Evolutionary conservation across 23 red algal genomes (phyloP).

Genomic region (Gracilaria gracilis): DNA sequence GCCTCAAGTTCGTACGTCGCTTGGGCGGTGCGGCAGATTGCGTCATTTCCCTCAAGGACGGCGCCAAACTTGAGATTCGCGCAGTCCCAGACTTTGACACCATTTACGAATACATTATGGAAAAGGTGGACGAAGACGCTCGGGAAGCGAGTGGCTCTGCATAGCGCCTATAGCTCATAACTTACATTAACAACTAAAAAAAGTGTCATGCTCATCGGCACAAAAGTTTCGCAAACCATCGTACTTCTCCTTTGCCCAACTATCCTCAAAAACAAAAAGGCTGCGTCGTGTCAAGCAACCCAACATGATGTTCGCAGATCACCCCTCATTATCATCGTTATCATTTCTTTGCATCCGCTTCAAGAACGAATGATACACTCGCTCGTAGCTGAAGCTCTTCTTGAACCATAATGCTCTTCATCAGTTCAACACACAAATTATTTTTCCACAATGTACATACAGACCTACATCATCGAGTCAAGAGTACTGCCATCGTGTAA

Average conservation of each 20-base stretch:
- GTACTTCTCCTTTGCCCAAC: too few relatives aligned
- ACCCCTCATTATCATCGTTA: not conserved
- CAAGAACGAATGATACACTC: not conserved
- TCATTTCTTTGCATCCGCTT: not conserved
- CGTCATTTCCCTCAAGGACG: slow-evolving; percentile 88
- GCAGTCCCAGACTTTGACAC: slow-evolving; percentile 72
- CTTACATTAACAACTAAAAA: slow-evolving; percentile 1
- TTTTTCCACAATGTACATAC: not conserved
- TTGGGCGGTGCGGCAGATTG: slow-evolving; percentile 88
- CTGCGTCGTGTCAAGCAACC: not conserved
- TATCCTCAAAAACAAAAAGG: too few relatives aligned
- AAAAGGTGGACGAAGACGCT: slow-evolving; percentile 70
- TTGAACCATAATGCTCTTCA: too few relatives aligned
- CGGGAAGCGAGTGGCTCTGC: slow-evolving; percentile 69
- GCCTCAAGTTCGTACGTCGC: slow-evolving; percentile 86
- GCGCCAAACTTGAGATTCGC: slow-evolving; percentile 88
- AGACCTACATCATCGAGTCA: not conserved
- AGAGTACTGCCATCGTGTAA: not conserved
- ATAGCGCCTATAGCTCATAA: not conserved
- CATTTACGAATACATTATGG: slow-evolving; percentile 80
- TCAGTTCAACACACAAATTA: not conserved
- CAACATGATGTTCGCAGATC: not conserved
- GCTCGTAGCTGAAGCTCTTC: not conserved
- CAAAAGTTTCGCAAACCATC: not conserved
- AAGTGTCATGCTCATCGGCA: not conserved